A percentile compares a stretch with the other conserved stretches of the same genome.
These are phyloP conservation scores for Fusarium sp. DNA, from an alignment of 2,329 filamentous ascomycete species.

Conservation along the genomic window DNA sequence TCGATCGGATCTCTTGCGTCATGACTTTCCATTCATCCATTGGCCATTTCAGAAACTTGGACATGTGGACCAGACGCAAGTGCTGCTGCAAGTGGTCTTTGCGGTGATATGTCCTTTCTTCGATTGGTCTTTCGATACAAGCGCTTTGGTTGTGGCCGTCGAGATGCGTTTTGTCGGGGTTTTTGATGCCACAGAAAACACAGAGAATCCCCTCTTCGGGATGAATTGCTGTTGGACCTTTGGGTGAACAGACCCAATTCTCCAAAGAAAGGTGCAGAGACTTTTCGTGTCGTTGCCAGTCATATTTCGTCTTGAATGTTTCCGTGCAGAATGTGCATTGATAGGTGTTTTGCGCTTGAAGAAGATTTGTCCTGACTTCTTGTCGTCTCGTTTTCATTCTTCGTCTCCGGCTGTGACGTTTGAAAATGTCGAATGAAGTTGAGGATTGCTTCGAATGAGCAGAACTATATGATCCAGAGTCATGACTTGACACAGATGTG, in stretches of 20 bases:
- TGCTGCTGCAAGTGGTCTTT: constrained; percentile 60
- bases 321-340: constrained; percentile 63
- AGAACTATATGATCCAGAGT: constrained; percentile 35
- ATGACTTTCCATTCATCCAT: constrained; percentile 54
- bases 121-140: constrained; percentile 53
- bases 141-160: constrained; percentile 55
- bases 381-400: constrained; percentile 28
- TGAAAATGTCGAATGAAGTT: constrained; percentile 30
- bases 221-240: constrained; percentile 53
- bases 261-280: constrained; percentile 60
- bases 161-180: constrained; percentile 52
- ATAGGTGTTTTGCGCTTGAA: constrained; percentile 43
- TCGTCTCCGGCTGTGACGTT: constrained; percentile 27
- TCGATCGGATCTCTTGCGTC: constrained; percentile 53
- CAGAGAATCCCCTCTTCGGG: constrained; percentile 49
- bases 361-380: constrained; percentile 28
- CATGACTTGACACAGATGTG: constrained; percentile 32
- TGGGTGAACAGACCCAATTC: constrained; percentile 59
- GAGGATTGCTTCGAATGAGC: constrained; percentile 31
- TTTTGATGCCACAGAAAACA: constrained; percentile 54
- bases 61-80: constrained; percentile 55
- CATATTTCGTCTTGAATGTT: constrained; percentile 59
- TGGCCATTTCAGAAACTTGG: constrained; percentile 52
- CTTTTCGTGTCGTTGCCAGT: constrained; percentile 65
- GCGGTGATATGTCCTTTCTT: constrained; percentile 60